Base-by-base conservation (phyloP, 148 eudicot genomes). In the Rheum nobile region DNA sequence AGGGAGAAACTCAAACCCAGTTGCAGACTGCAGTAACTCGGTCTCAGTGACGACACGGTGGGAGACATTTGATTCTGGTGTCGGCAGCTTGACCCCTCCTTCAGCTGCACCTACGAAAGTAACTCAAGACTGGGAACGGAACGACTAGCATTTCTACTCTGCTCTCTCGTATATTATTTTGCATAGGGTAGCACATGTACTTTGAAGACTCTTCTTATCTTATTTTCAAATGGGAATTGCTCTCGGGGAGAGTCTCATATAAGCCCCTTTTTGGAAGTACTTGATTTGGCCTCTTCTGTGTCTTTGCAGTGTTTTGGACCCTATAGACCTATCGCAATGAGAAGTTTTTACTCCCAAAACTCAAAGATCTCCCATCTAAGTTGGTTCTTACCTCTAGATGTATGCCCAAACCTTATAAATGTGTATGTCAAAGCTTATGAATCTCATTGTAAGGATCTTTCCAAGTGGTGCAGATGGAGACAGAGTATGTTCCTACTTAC, bases 91-190 rank as follows among this genome's bases (percentile, higher is more conserved):
- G 67, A 59, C 67, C 34, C 67, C 67, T 26, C 67, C 67, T 26
- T 59, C 67, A 28, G 16, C 34, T 59, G 34, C 67, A 59, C 67
- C 34, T 6, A 6, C 67, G 0, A 29, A 59, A 1, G 26, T 34
- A 65, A 65, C 32, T 31, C 70, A 65, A 65, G 70, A 65, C 6
- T 65, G 70, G 70, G 70, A 65, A 65, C 21, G 41, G 70, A 32
- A 32, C 6, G 70, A 65, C 9, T 65, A 65, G 70, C 70, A 31
- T 65, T 16, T 34, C 8, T 32, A 13, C 11, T 65, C 22, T 34
- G 38, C 8, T 65, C 8, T 65, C 16, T 65, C 11, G 21, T 16
- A 14, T 65, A 65, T 31, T 32, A 34, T 65, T 61, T 65, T 65
- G 67, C 67, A 59, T 59, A 59, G 67, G 35, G 28, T 59, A 59